These are phyloP conservation scores for Blastobotrys proliferans DNA, from an alignment of 1,139 yeast genomes.

Conservation along the genomic window DNA sequence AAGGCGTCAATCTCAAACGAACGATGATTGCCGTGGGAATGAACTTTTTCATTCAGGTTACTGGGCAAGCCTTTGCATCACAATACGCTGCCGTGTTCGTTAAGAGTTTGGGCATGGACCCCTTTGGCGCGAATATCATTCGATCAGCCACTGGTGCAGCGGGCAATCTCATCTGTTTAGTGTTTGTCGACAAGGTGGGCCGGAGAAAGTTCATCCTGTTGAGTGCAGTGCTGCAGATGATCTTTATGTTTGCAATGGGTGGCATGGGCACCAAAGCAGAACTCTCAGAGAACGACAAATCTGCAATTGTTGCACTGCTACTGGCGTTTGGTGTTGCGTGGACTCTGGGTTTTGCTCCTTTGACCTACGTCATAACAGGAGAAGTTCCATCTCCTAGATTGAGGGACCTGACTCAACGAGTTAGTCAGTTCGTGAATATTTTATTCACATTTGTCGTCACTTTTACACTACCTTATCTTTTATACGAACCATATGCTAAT, in stretches of 20 bases:
- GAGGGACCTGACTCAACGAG: conserved; percentile 11
- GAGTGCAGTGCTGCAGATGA: background rate
- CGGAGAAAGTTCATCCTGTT: background rate
- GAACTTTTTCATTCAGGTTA: conserved; percentile 14
- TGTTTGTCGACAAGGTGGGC: background rate
- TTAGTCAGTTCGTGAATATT: conserved; percentile 13
- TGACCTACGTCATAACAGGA: conserved; percentile 13
- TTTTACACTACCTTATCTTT: conserved; percentile 15
- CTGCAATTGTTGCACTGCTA: conserved; percentile 5
- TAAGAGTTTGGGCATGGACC: conserved; percentile 3
- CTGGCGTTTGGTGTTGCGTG: conserved; percentile 3
- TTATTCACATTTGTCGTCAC: conserved; percentile 13
- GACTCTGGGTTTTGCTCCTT: conserved; percentile 13
- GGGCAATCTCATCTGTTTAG: background rate
- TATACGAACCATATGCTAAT: conserved; percentile 16
- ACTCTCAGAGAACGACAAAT: background rate
- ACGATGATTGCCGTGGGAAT: conserved; percentile 13
- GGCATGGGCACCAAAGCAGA: background rate
- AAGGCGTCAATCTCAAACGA: conserved; percentile 11
- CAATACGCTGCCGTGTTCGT: background rate
- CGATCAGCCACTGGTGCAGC: background rate
- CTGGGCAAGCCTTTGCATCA: conserved; percentile 15
- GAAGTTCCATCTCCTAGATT: conserved; percentile 12
- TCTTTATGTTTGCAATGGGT: background rate
- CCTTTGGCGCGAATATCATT: background rate